phyloP scores from a whole-genome alignment of 2,329 filamentous ascomycete genomes.

The Hypoxylon sp. region DNA sequence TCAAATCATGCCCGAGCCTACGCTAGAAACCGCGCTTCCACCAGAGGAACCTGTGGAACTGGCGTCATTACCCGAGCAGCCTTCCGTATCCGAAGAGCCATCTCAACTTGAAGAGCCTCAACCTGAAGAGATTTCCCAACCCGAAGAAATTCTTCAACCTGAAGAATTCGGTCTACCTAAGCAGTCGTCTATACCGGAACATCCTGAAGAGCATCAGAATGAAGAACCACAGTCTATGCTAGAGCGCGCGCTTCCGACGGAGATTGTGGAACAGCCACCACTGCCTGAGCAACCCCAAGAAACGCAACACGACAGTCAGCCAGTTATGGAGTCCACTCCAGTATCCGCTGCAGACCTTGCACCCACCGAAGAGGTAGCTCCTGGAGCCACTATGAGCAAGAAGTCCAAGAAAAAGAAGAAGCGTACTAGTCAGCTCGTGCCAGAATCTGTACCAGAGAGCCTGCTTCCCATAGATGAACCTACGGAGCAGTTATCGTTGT shows the following conservation, averaged over 20 bases:
- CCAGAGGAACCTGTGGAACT: slow-evolving; percentile 28
- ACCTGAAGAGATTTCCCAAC: slow-evolving; percentile 3
- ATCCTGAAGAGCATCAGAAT: no score
- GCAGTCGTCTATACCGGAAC: no score
- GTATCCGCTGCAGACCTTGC: no score
- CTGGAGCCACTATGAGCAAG: slow-evolving; percentile 44
- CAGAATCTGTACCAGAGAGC: slow-evolving; percentile 22
- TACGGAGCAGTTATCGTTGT: slow-evolving; percentile 3
- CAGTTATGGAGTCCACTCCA: no score
- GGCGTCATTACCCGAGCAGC: slow-evolving; percentile 6
- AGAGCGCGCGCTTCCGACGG: slow-evolving; percentile 18
- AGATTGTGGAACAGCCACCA: slow-evolving; percentile 23
- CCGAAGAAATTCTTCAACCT: background rate
- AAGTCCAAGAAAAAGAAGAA: slow-evolving; percentile 55
- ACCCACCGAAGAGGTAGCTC: background rate
- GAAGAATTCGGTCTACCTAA: background rate
- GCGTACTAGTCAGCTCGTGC: slow-evolving; percentile 44
- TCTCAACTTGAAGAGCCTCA: background rate
- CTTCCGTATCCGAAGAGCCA: background rate
- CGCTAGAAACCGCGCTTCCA: slow-evolving; percentile 20
- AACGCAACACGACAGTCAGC: no score
- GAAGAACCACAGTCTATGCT: slow-evolving; percentile 16
- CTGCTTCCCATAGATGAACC: slow-evolving; percentile 22
- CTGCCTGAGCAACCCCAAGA: background rate
- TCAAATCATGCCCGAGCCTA: slow-evolving; percentile 22